A percentile compares a stretch with the other conserved stretches of the same genome.
Conservation (phyloP, 805 yeast genomes). For the Candida michaelii region DNA sequence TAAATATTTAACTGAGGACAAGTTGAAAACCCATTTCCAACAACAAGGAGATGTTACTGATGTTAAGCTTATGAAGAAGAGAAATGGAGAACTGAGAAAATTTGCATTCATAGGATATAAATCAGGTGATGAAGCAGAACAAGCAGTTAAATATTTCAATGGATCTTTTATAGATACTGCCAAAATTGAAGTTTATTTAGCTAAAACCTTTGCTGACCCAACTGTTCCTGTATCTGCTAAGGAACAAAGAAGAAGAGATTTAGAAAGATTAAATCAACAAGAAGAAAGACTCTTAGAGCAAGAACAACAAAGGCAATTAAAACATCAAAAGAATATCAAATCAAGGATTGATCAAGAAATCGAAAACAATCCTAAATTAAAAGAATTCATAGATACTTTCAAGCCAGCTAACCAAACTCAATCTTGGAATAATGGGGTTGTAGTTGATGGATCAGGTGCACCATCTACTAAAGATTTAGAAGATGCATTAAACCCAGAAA, state of each 20-base stretch:
- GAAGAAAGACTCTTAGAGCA: slow-evolving; percentile 44
- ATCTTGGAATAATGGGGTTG: slow-evolving; percentile 72
- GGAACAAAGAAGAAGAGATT: slow-evolving; percentile 44
- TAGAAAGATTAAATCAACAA: slow-evolving; percentile 39
- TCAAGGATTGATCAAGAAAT: slow-evolving; percentile 58
- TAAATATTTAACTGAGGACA: slow-evolving; percentile 69
- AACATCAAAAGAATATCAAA: slow-evolving; percentile 34
- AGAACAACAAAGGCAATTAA: slow-evolving; percentile 40
- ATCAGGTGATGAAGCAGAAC: slow-evolving; percentile 68
- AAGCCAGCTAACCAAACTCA: slow-evolving; percentile 68
- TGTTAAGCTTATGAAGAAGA: slow-evolving; percentile 77
- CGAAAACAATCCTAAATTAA: slow-evolving; percentile 61
- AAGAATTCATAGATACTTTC: slow-evolving; percentile 81
- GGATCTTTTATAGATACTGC: slow-evolving; percentile 81
- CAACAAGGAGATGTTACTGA: slow-evolving; percentile 74
- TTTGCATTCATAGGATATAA: slow-evolving; percentile 92
- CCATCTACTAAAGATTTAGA: slow-evolving; percentile 47
- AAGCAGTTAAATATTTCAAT: slow-evolving; percentile 75
- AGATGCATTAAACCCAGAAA: slow-evolving; percentile 31
- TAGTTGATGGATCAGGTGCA: slow-evolving; percentile 46
- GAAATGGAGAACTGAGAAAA: slow-evolving; percentile 83
- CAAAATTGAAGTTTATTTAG: slow-evolving; percentile 72
- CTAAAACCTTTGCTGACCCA: slow-evolving; percentile 85
- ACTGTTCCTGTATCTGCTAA: slow-evolving; percentile 62
- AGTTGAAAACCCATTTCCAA: slow-evolving; percentile 64